A percentile compares a stretch with the other conserved stretches of the same genome.
phyloP scores from a whole-genome alignment of 257 asterid genomes.

The Vinca minor region DNA sequence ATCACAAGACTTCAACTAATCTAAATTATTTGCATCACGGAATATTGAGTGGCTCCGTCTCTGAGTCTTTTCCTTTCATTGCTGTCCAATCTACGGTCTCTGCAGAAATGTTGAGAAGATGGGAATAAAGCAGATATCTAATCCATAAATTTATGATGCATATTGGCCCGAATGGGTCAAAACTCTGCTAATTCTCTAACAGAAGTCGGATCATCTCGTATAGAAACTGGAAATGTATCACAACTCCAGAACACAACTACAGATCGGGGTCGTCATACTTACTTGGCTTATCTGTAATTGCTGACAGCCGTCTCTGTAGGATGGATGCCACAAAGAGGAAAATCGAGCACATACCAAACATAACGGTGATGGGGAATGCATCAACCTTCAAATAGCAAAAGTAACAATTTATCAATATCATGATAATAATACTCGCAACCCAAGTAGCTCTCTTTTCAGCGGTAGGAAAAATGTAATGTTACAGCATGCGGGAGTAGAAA shows the following conservation, averaged over 20 bases:
- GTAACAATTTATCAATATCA: slow-evolving; percentile 6
- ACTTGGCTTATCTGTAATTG: slow-evolving; percentile 79
- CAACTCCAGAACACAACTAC: not conserved
- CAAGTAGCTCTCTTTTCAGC: not conserved
- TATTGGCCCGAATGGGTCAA: not conserved
- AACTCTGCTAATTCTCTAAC: not conserved
- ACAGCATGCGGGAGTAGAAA: not conserved
- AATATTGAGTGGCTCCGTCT: slow-evolving; percentile 50
- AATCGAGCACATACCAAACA: slow-evolving; percentile 98
- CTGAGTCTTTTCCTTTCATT: slow-evolving; percentile 45
- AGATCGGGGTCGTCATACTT: slow-evolving; percentile 23
- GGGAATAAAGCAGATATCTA: not conserved
- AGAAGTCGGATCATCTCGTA: not conserved
- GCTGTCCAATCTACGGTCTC: slow-evolving; percentile 69
- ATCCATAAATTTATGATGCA: not conserved
- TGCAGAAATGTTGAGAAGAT: slow-evolving; percentile 24
- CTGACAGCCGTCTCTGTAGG: slow-evolving; percentile 72
- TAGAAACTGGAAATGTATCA: not conserved
- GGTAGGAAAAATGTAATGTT: not conserved
- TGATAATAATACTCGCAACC: not conserved
- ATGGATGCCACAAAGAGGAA: slow-evolving; percentile 86
- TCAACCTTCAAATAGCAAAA: slow-evolving; percentile 45
- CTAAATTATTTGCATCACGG: slow-evolving; percentile 31
- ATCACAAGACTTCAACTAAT: slow-evolving; percentile 6
- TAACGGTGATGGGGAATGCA: slow-evolving; percentile 90